Conservation (phyloP, 306 rosid species). For the Heteromeles arbutifolia region DNA sequence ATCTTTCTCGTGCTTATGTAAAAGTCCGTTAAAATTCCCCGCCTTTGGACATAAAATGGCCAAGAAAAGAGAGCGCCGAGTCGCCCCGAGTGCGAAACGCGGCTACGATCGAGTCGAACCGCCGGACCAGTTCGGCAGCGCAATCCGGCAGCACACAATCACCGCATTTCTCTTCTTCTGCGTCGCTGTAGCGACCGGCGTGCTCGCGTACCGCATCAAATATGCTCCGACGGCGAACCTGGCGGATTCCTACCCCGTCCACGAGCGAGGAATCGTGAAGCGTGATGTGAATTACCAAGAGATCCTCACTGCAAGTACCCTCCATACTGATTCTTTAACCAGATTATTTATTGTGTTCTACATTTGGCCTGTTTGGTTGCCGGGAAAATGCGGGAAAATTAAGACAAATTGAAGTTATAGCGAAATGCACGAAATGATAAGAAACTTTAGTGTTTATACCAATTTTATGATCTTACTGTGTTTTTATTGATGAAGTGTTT, state of each 20-base stretch:
- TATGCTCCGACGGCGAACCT: conserved; percentile 18
- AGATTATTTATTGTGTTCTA: neutral
- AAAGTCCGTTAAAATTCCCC: neutral
- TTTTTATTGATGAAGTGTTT: conserved; percentile 2
- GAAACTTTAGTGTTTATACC: neutral
- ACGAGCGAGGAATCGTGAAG: conserved; percentile 40
- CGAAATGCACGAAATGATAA: neutral
- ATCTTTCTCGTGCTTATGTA: neutral
- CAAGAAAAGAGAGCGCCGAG: conserved; percentile 64
- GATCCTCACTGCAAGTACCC: conserved; percentile 53
- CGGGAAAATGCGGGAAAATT: neutral
- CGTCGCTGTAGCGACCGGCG: conserved; percentile 40
- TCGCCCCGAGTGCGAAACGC: conserved; percentile 26
- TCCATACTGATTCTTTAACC: neutral
- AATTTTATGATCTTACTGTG: neutral
- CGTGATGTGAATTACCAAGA: conserved; percentile 42
- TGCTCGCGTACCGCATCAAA: conserved; percentile 29
- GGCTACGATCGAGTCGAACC: conserved; percentile 33
- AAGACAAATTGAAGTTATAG: neutral
- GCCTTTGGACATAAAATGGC: conserved; percentile 33
- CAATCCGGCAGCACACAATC: conserved; percentile 28
- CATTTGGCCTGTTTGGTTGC: neutral
- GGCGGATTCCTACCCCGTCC: conserved; percentile 22
- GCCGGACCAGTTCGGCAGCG: conserved; percentile 4
- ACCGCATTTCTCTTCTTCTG: conserved; percentile 48